Evolutionary conservation across 345 rosid genomes (phyloP).

Genomic region (Gynandropsis gynandra): DNA sequence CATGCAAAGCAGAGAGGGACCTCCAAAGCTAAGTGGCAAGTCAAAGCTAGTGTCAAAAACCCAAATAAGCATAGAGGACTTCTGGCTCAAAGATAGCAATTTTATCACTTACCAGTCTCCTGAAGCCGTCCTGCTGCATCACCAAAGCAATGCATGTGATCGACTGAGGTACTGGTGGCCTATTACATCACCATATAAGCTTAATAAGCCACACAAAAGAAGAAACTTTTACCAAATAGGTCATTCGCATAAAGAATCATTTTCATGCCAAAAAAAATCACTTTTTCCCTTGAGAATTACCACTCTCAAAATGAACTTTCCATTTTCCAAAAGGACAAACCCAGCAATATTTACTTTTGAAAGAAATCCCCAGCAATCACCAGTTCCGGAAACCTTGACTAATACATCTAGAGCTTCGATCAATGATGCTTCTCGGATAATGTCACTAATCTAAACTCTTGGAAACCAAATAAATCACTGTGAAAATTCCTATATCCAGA

Average conservation of each 20-base stretch:
- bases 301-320: neutral
- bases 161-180: conserved; percentile 64
- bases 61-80: neutral
- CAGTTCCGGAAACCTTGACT: neutral
- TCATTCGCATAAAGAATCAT: neutral
- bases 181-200: conserved; percentile 20
- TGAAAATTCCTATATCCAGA: conserved; percentile 2
- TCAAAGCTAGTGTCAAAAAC: neutral
- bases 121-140: conserved; percentile 80
- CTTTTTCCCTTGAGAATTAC: neutral
- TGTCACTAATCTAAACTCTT: conserved; percentile 5
- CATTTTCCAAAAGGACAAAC: neutral
- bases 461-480: conserved; percentile 4
- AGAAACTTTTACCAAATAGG: neutral
- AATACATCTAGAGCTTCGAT: neutral
- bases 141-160: conserved; percentile 77
- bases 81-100: neutral
- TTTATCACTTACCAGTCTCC: conserved; percentile 47
- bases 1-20: too few species aligned
- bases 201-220: conserved; percentile 5
- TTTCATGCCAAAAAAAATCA: too few species aligned
- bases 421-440: too few species aligned
- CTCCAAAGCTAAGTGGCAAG: too few species aligned
- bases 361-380: conserved; percentile 3
- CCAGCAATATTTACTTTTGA: neutral